phyloP scores from a whole-genome alignment of 2,329 filamentous ascomycete genomes.

The Aspergillus neoniger region DNA sequence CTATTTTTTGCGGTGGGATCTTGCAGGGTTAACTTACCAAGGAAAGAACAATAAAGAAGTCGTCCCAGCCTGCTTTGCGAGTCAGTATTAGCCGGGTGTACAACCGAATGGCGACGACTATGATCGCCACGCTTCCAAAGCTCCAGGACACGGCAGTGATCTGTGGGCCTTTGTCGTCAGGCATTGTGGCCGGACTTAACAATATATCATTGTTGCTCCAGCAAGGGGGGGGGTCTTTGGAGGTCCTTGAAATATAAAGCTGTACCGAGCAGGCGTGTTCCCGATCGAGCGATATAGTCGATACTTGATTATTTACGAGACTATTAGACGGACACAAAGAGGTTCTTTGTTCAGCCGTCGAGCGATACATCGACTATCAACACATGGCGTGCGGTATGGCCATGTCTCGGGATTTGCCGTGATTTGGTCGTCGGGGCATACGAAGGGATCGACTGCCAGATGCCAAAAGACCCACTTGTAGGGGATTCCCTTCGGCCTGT shows the following conservation, averaged over 20 bases:
- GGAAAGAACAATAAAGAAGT: slow-evolving; percentile 13
- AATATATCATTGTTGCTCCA: not conserved
- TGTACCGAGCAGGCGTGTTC: no score
- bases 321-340: not conserved
- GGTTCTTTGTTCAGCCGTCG: not conserved
- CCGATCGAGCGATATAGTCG: no score
- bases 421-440: not conserved
- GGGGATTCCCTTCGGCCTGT: not conserved
- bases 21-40: not conserved
- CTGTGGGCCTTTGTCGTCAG: not conserved
- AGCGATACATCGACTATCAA: not conserved
- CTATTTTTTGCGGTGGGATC: no score
- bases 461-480: not conserved
- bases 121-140: slow-evolving; percentile 7
- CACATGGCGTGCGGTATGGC: not conserved
- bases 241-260: not conserved
- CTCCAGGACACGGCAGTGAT: slow-evolving; percentile 11
- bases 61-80: slow-evolving; percentile 14
- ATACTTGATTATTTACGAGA: no score
- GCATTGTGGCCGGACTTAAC: not conserved
- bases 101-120: slow-evolving; percentile 7
- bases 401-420: not conserved
- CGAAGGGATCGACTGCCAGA: not conserved
- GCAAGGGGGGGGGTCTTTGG: not conserved
- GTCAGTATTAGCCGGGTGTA: slow-evolving; percentile 11